A percentile compares a stretch with the other conserved stretches of the same genome.
Evolutionary conservation across 2,329 filamentous ascomycete species (phyloP).

Genomic region (Aureobasidium sp.): DNA sequence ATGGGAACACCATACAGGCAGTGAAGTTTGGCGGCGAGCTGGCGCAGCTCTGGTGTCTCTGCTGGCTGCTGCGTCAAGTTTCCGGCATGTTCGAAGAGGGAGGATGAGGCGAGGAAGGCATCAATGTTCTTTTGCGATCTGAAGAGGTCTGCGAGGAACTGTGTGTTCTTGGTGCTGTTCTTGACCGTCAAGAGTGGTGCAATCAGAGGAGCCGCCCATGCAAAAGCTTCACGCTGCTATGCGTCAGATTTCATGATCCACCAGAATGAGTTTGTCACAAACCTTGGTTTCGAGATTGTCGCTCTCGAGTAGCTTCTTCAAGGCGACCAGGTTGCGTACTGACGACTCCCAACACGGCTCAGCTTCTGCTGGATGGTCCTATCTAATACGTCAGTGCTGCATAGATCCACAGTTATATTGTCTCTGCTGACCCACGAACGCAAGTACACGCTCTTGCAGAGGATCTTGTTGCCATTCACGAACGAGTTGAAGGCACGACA

Average conservation of each 20-base stretch:
- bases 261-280: not conserved
- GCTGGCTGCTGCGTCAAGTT: slow-evolving; percentile 34
- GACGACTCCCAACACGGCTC: slow-evolving; percentile 32
- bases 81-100: slow-evolving; percentile 54
- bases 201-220: slow-evolving; percentile 21
- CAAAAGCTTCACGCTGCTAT: slow-evolving; percentile 28
- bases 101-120: slow-evolving; percentile 58
- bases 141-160: slow-evolving; percentile 35
- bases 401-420: slow-evolving; percentile 16
- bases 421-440: slow-evolving; percentile 17
- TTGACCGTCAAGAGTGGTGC: slow-evolving; percentile 22
- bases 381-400: not conserved
- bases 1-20: slow-evolving; percentile 57
- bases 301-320: slow-evolving; percentile 42
- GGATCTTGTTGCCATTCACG: slow-evolving; percentile 49
- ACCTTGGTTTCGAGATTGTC: slow-evolving; percentile 35
- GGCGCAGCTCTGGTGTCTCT: slow-evolving; percentile 42
- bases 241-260: not conserved
- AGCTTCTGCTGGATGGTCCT: slow-evolving; percentile 12
- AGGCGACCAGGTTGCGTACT: slow-evolving; percentile 30
- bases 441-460: slow-evolving; percentile 59
- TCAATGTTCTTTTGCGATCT: slow-evolving; percentile 46
- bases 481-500: slow-evolving; percentile 50
- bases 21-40: slow-evolving; percentile 59
- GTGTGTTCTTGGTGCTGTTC: slow-evolving; percentile 40